phyloP scores from a whole-genome alignment of 1,139 yeast species.

The Geotrichum phurueaensis region DNA sequence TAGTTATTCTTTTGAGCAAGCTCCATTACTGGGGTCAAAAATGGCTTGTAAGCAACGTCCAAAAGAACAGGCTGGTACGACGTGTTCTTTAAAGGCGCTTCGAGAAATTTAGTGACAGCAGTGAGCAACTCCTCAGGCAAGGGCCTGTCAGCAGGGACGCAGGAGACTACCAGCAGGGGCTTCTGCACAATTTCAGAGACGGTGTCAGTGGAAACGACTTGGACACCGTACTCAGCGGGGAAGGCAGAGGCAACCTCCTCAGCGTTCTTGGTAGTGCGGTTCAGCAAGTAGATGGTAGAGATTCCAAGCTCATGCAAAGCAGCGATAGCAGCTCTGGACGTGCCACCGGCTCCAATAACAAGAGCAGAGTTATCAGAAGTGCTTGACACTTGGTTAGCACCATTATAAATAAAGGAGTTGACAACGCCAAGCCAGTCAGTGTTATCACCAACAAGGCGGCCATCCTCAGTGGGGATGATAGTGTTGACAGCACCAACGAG shows the following conservation, averaged over 20 bases:
- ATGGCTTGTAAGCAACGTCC: conserved; percentile 93
- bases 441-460: conserved; percentile 71
- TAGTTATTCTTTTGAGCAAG: conserved; percentile 60
- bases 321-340: conserved; percentile 89
- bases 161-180: conserved; percentile 66
- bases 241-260: conserved; percentile 53
- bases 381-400: conserved; percentile 41
- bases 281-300: conserved; percentile 64
- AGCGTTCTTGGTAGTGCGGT: conserved; percentile 70
- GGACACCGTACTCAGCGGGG: conserved; percentile 56
- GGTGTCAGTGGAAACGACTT: conserved; percentile 45
- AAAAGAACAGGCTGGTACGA: conserved; percentile 48
- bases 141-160: conserved; percentile 84
- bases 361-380: conserved; percentile 33
- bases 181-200: conserved; percentile 26
- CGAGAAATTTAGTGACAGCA: conserved; percentile 41
- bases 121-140: conserved; percentile 49
- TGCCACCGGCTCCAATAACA: conserved; percentile 95
- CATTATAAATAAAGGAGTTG: conserved; percentile 58
- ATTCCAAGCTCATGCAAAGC: conserved; percentile 82
- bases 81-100: conserved; percentile 35
- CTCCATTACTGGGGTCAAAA: conserved; percentile 76
- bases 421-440: conserved; percentile 94
- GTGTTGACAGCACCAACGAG: conserved; percentile 93
- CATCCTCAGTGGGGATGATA: conserved; percentile 51